Evolutionary conservation across 345 rosid species (phyloP).

Genomic region (Eucalyptus decipiens): DNA sequence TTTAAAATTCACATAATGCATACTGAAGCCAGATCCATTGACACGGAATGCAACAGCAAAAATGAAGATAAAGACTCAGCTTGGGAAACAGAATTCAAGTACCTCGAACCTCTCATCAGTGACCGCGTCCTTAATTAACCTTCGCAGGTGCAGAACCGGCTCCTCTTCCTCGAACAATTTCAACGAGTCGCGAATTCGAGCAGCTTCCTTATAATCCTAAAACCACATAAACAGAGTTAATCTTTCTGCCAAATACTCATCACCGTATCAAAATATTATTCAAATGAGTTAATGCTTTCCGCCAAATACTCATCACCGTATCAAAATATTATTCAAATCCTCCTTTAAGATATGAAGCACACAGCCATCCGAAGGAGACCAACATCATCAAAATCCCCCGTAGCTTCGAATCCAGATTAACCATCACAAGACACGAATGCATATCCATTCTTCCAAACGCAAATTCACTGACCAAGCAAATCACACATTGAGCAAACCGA

Average conservation of each 20-base stretch:
- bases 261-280: background rate
- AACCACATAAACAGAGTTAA: background rate
- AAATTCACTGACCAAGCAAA: background rate
- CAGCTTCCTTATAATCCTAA: slow-evolving; percentile 67
- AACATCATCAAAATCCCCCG: background rate
- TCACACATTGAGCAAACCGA: background rate
- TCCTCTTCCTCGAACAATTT: slow-evolving; percentile 58
- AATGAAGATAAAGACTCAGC: background rate
- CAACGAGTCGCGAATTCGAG: slow-evolving; percentile 53
- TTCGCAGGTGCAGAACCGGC: slow-evolving; percentile 40
- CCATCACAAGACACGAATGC: background rate
- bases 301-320: background rate
- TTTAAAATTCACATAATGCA: background rate
- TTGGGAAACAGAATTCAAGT: background rate
- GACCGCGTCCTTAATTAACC: slow-evolving; percentile 43
- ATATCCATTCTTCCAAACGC: background rate
- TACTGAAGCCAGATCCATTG: background rate
- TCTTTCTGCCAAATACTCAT: background rate
- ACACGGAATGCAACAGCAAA: background rate
- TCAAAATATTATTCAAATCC: background rate
- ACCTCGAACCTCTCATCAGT: slow-evolving; percentile 57
- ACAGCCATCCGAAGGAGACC: background rate
- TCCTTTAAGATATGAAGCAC: background rate
- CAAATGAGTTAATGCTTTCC: background rate
- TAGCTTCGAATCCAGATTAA: background rate